Percentiles rank a stretch among this genome's conserved stretches.
These are phyloP conservation scores for Mrakia hoshinonis DNA, from an alignment of 768 basidiomycete species.

Conservation along the genomic window DNA sequence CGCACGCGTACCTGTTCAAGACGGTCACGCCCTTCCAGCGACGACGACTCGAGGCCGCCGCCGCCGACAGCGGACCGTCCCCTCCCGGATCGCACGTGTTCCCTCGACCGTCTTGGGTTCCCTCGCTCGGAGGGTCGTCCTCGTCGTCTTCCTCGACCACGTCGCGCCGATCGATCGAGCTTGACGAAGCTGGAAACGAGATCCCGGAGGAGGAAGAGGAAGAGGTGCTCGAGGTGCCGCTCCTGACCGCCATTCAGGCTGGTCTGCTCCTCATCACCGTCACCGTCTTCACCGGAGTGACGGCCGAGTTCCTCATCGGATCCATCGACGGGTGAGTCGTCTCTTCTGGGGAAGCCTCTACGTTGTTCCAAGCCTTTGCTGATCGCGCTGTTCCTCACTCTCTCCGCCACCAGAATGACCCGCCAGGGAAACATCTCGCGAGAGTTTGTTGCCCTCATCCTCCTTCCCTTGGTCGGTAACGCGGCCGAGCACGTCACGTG, in stretches of 20 bases:
- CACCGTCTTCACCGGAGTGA: slow-evolving; percentile 37
- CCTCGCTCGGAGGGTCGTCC: slow-evolving; percentile 21
- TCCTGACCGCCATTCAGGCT: slow-evolving; percentile 34
- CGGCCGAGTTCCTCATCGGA: slow-evolving; percentile 26
- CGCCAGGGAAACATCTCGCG: slow-evolving; percentile 24
- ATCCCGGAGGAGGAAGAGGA: slow-evolving; percentile 30
- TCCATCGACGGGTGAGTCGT: not conserved
- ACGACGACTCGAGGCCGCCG: slow-evolving; percentile 9
- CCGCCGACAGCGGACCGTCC: slow-evolving; percentile 12
- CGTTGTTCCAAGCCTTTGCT: not conserved
- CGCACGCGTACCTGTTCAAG: slow-evolving; percentile 28
- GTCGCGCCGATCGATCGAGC: not conserved
- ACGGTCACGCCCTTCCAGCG: slow-evolving; percentile 24
- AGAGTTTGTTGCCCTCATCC: slow-evolving; percentile 28
- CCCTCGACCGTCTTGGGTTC: slow-evolving; percentile 22
- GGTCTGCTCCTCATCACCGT: slow-evolving; percentile 33
- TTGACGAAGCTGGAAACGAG: not conserved
- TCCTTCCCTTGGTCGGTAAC: slow-evolving; percentile 27
- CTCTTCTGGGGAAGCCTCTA: not conserved
- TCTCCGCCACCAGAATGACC: slow-evolving; percentile 44
- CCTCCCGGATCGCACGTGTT: slow-evolving; percentile 27
- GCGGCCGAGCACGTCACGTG: slow-evolving; percentile 28
- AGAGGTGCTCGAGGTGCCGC: slow-evolving; percentile 28
- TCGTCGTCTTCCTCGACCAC: slow-evolving; percentile 20
- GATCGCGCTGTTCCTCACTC: slow-evolving; percentile 69